phyloP scores from a whole-genome alignment of 2,329 filamentous ascomycete genomes.

The Penicillium expansum region DNA sequence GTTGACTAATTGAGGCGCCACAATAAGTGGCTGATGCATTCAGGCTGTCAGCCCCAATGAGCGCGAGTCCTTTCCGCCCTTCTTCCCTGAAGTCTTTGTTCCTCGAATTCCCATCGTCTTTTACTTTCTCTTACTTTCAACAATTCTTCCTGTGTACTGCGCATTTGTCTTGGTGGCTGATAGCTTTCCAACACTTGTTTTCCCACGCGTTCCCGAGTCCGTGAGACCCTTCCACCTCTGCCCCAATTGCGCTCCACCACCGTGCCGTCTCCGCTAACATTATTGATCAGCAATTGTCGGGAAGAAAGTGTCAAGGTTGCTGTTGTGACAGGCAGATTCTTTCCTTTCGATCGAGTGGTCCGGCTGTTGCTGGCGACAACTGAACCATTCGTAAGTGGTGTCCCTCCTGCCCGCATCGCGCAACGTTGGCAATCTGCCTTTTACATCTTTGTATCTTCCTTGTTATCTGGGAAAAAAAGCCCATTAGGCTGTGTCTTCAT shows the following conservation, averaged over 20 bases:
- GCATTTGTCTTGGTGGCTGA: neutral
- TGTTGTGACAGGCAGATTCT: neutral
- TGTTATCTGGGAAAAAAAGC: neutral
- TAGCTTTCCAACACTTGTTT: neutral
- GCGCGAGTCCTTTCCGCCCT: conserved; percentile 27
- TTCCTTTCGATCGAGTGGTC: conserved; percentile 1
- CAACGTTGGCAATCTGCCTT: neutral
- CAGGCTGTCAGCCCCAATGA: conserved; percentile 11
- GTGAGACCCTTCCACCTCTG: conserved; percentile 17
- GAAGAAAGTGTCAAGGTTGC: neutral
- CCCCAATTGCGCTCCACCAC: conserved; percentile 22
- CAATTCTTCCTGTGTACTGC: neutral
- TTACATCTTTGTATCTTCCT: neutral
- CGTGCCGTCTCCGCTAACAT: conserved; percentile 11
- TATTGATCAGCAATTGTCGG: conserved; percentile 22
- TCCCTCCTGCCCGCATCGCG: conserved; percentile 7
- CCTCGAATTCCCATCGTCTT: conserved; percentile 5
- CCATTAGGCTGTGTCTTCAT: neutral
- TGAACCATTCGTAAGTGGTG: conserved; percentile 9
- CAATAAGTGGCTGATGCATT: conserved; percentile 20
- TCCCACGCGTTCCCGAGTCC: conserved; percentile 23
- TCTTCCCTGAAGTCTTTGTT: conserved; percentile 17
- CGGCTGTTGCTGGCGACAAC: conserved; percentile 12
- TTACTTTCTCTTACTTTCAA: conserved; percentile 2
- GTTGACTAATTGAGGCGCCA: conserved; percentile 18